phyloP scores from a whole-genome alignment of 1,284 basidiomycete species.

The Ustilago bromivora region DNA sequence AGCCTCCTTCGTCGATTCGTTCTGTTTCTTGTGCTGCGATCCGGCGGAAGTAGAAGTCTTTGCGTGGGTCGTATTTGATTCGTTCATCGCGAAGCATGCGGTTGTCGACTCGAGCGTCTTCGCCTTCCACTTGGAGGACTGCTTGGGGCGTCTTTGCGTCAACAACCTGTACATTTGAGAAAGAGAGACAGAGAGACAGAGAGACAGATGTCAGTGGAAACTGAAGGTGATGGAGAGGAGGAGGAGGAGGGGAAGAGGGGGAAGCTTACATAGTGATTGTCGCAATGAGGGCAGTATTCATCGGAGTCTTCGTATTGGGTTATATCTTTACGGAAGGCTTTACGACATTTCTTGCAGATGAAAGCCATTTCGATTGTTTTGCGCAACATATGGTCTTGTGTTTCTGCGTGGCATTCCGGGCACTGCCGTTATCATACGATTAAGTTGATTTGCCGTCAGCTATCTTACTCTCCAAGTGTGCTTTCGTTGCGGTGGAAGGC shows the following conservation, averaged over 20 bases:
- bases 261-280: slow-evolving; percentile 86
- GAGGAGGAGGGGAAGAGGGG: too few relatives aligned
- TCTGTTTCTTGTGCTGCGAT: slow-evolving; percentile 50
- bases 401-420: slow-evolving; percentile 89
- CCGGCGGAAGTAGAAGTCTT: slow-evolving; percentile 73
- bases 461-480: background rate
- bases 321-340: slow-evolving; percentile 97
- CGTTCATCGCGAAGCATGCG: slow-evolving; percentile 82
- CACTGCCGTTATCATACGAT: slow-evolving; percentile 73
- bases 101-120: slow-evolving; percentile 87
- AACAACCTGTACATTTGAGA: slow-evolving; percentile 76
- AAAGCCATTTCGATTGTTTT: slow-evolving; percentile 92
- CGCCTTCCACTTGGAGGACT: slow-evolving; percentile 85
- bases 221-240: background rate
- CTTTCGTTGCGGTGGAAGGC: background rate
- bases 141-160: slow-evolving; percentile 92
- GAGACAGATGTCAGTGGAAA: background rate
- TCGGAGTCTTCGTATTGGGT: slow-evolving; percentile 89
- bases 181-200: background rate
- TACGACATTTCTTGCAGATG: slow-evolving; percentile 97
- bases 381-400: slow-evolving; percentile 78
- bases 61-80: slow-evolving; percentile 73
- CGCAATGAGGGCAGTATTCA: slow-evolving; percentile 97
- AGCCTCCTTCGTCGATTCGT: slow-evolving; percentile 65
- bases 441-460: background rate